Conservation (phyloP, 306 rosid species). For the Sphenostylis stenocarpa region DNA sequence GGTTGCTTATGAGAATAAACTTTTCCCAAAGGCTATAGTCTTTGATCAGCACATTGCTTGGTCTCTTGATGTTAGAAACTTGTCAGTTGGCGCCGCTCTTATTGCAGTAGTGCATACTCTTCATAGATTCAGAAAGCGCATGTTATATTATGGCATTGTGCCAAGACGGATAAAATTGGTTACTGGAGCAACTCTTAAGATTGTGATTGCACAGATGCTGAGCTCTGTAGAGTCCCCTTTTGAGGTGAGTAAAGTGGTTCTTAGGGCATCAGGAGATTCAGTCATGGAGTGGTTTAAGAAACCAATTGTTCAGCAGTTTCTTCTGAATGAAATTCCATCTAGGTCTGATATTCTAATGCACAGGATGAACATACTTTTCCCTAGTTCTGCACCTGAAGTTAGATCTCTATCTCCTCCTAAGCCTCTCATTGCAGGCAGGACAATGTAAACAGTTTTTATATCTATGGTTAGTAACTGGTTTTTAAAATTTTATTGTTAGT, state of each 20-base stretch:
- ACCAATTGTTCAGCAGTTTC: constrained; percentile 96
- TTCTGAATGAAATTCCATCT: constrained; percentile 84
- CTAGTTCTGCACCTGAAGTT: constrained; percentile 92
- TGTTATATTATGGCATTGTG: constrained; percentile 85
- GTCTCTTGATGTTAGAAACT: constrained; percentile 94
- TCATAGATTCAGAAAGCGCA: constrained; percentile 93
- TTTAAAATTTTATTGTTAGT: constrained; percentile 13
- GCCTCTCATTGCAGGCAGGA: constrained; percentile 66
- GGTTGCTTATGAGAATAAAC: constrained; percentile 93
- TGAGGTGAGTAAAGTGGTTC: constrained; percentile 95
- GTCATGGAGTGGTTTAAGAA: constrained; percentile 98
- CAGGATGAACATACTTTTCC: constrained; percentile 86
- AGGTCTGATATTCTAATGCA: constrained; percentile 89
- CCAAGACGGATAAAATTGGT: constrained; percentile 92
- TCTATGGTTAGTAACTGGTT: constrained; percentile 10
- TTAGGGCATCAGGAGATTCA: constrained; percentile 91
- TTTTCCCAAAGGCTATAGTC: constrained; percentile 94
- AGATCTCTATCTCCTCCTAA: constrained; percentile 83
- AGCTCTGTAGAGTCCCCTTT: constrained; percentile 91
- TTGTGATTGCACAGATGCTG: constrained; percentile 84
- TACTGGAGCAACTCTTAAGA: constrained; percentile 86
- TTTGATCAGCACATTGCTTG: constrained; percentile 97
- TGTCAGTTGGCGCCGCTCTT: constrained; percentile 92
- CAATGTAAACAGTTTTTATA: constrained; percentile 39
- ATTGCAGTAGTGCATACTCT: constrained; percentile 89